These are phyloP conservation scores for Mrakiaceae sp. DNA, from an alignment of 1,284 basidiomycete genomes.

Conservation along the genomic window DNA sequence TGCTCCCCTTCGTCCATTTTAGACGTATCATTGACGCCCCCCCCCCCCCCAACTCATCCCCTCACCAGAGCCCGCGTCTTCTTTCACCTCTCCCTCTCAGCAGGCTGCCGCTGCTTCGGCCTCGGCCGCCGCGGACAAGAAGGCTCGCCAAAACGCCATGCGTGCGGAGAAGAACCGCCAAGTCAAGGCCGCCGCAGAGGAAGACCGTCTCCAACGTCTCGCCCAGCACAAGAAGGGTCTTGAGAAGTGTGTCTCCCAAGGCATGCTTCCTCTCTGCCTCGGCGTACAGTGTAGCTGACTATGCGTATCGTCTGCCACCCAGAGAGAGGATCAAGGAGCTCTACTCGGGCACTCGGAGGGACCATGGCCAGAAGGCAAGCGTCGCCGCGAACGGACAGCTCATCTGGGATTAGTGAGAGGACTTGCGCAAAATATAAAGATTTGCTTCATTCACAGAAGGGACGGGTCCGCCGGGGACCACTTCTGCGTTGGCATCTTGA, in stretches of 20 bases:
- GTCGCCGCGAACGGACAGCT: slow-evolving; percentile 1
- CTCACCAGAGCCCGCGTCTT: background rate
- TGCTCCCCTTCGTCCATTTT: background rate
- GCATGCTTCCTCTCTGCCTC: no score
- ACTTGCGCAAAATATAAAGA: no score
- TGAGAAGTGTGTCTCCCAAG: background rate
- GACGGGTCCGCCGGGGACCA: no score
- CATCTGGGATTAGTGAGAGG: background rate
- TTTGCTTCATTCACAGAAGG: no score
- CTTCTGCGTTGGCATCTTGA: no score
- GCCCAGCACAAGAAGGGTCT: slow-evolving; percentile 4
- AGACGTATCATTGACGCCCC: no score
- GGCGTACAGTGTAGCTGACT: no score
- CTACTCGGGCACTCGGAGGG: background rate
- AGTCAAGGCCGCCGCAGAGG: slow-evolving; percentile 4
- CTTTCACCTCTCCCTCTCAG: background rate
- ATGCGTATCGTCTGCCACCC: no score
- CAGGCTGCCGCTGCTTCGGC: background rate
- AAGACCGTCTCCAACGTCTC: slow-evolving; percentile 1
- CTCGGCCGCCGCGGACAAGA: slow-evolving; percentile 4
- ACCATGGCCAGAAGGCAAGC: slow-evolving; percentile 1
- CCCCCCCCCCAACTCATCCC: no score
- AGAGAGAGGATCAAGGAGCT: no score
- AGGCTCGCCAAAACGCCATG: background rate
- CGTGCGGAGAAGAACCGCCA: background rate